Base-by-base conservation (phyloP, 805 yeast genomes). In the Sungouiozyma ichnusensis region DNA sequence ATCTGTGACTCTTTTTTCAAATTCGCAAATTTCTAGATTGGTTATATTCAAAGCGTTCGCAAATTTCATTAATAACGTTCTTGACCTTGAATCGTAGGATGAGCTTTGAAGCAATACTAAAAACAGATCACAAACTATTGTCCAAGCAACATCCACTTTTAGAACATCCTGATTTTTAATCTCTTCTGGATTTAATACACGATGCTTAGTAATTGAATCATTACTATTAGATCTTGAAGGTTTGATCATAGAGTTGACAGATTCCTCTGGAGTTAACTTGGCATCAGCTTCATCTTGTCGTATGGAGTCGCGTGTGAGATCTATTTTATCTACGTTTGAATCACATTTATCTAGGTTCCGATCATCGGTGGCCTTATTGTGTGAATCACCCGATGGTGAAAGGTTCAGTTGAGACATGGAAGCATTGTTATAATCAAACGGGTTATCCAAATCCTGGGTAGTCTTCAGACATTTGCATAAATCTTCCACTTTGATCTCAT, bases 1-100 rank as follows among this genome's bases (percentile, higher is more conserved):
- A 51, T 88, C 95, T 1, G 95, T 84, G 31, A 92, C 77, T 48
- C 97, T 71, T 52, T 92, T 73, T 60, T 92, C 97, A 58, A 92
- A 92, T 58, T 88, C 95, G 43, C 73, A 73, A 15, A 92, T 72
- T 56, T 90, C 97, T 16, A 85, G 56, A n/a, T 65, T 49, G 0
- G 72, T 52, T 3, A 88, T 72, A 1, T 73, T 76, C 19, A 94
- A 63, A 7, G 71, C 65, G 4, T 67, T 54, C 0, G 90, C 88
- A 56, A 90, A 86, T 20, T 68, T 63, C 35, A 83, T 64, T 13
- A 92, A 65, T n/a, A 92, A 64, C 0, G 92, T 72, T 44, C 97
- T 70, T 6, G 97, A 87, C 32, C 99, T 72, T 3, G 96, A 65
- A 61, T 92, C 99, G 57, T 86, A 94, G 42, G 77, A 74, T 0